Evolutionary conservation across 495 filamentous ascomycete genomes (phyloP), one percentile per base, ranked within the genome.

Genomic region (Aspergillus homomorphus): DNA sequence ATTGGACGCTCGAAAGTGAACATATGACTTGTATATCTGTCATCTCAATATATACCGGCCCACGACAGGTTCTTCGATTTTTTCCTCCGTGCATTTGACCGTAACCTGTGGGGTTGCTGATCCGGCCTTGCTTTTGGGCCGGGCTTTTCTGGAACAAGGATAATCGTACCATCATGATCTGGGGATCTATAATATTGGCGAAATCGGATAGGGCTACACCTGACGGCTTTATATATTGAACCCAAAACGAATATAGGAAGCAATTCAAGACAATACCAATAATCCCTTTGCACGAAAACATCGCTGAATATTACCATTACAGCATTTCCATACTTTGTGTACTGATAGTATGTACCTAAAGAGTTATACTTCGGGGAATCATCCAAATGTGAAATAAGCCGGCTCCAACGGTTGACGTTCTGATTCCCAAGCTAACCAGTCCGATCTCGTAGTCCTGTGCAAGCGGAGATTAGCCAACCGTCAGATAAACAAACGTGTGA

Each of bases 351-450:
- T n/a, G n/a, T 19, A 55, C 24, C 19, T 4, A 44, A 24, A 45
- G 24, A 50, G 5, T 22, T 42, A 55, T 18, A 33, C 26, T 12
- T 20, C 30, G 2, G 4, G 4, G 19, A 51, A 55, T 77, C 66
- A 77, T 21, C 69, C 66, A 55, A 79, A 75, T 48, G 76, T 70
- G 70, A 79, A 80, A 61, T 73, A 70, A 16, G 89, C 89, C 56
- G 80, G 76, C 70, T 96, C 92, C 59, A 93, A 56, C 14, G 89
- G 85, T 61, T 87, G 81, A 64, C 92, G 82, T 67, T 88, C 86
- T 19, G 80, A 85, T 71, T 97, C 92, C 93, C 93, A 97, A 22
- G 92, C 92, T 60, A 97, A 77, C 92, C 92, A 97, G 70, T 97
- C 92, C 56, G 89, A 94, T 67, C 91, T 85, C 58, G 93, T 96